phyloP scores from a whole-genome alignment of 2,329 filamentous ascomycete genomes.

The Whalleya microplaca region DNA sequence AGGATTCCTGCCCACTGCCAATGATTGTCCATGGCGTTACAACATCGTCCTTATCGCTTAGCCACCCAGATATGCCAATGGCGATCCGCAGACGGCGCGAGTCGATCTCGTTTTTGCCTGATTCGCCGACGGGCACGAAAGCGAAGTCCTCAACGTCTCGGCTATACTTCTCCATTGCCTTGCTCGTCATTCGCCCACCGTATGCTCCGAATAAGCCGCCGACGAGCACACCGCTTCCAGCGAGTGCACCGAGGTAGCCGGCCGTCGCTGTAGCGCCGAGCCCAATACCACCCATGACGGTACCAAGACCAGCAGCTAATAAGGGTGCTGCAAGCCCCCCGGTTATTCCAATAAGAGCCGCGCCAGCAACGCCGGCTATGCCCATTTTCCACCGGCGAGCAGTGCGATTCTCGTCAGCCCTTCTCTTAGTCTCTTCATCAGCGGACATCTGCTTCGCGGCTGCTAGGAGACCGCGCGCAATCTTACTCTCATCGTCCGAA shows the following conservation, averaged over 20 bases:
- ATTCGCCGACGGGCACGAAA: constrained; percentile 70
- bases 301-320: constrained; percentile 78
- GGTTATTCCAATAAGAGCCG: constrained; percentile 72
- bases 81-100: constrained; percentile 75
- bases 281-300: constrained; percentile 76
- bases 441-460: constrained; percentile 69
- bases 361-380: constrained; percentile 40
- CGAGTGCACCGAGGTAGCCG: constrained; percentile 78
- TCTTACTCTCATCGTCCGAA: constrained; percentile 72
- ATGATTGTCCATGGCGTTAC: constrained; percentile 78
- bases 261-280: constrained; percentile 80
- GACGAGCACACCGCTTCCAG: constrained; percentile 77
- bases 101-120: constrained; percentile 49
- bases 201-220: constrained; percentile 90
- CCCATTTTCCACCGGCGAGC: constrained; percentile 74
- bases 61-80: constrained; percentile 83
- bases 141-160: constrained; percentile 88
- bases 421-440: constrained; percentile 66
- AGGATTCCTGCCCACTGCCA: constrained; percentile 71
- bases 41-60: constrained; percentile 72
- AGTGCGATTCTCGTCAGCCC: constrained; percentile 64
- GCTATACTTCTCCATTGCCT: constrained; percentile 86
- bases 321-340: constrained; percentile 79
- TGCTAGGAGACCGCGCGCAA: constrained; percentile 75
- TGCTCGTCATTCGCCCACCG: constrained; percentile 77